Evolutionary conservation across 2,329 filamentous ascomycete species (phyloP).

Genomic region (Diaporthe sp.): DNA sequence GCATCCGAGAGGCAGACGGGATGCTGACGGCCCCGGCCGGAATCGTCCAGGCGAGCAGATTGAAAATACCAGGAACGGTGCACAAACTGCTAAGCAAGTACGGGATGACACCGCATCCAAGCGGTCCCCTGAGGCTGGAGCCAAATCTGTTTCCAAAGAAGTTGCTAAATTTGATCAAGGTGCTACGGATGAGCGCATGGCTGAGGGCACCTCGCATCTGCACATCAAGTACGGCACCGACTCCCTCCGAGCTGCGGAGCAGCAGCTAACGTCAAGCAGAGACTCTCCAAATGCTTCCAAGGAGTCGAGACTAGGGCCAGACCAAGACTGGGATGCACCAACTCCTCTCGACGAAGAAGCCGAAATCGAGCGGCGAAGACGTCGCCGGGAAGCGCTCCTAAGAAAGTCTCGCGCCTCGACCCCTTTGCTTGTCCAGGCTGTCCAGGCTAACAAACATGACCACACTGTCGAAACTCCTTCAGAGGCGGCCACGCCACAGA

Average conservation of each 20-base stretch:
- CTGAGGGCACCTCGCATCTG: constrained; percentile 46
- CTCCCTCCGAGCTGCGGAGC: neutral
- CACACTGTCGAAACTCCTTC: constrained; percentile 67
- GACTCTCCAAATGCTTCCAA: constrained; percentile 22
- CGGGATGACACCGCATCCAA: constrained; percentile 74
- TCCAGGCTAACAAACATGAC: constrained; percentile 73
- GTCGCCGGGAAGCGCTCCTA: constrained; percentile 85
- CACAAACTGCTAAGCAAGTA: constrained; percentile 62
- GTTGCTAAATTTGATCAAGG: constrained; percentile 78
- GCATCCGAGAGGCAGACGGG: constrained; percentile 47
- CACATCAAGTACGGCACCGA: constrained; percentile 52
- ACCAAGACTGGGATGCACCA: constrained; percentile 64
- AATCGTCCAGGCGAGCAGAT: constrained; percentile 48
- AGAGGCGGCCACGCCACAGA: constrained; percentile 58
- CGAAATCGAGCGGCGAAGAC: constrained; percentile 87
- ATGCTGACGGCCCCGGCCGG: constrained; percentile 45
- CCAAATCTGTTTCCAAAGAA: constrained; percentile 70
- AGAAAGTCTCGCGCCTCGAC: constrained; percentile 84
- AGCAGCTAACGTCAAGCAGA: constrained; percentile 29
- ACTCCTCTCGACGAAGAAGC: constrained; percentile 83
- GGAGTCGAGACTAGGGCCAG: constrained; percentile 38
- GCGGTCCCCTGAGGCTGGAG: constrained; percentile 71
- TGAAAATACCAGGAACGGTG: constrained; percentile 57
- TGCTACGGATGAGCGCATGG: constrained; percentile 63
- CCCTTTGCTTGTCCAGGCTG: constrained; percentile 81